Evolutionary conservation across 2,329 filamentous ascomycete genomes (phyloP).

Genomic region (Claviceps maximensis): DNA sequence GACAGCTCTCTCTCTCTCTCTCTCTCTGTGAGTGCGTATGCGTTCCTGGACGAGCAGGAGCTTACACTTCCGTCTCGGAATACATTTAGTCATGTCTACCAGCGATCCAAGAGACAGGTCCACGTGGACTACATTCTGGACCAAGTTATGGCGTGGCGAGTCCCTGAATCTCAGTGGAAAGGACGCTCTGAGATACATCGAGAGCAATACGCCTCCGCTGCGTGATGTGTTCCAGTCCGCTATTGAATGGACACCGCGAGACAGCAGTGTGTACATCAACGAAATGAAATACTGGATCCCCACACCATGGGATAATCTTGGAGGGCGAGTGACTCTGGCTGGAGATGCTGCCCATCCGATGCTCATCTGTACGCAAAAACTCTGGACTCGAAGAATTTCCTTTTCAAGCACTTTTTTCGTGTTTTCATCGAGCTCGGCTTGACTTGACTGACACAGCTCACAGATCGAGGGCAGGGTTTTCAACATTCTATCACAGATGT

Average conservation of each 20-base stretch:
- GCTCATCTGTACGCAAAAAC: slow-evolving; percentile 21
- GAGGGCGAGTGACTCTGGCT: slow-evolving; percentile 22
- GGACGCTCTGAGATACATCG: slow-evolving; percentile 21
- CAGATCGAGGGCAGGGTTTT: slow-evolving; percentile 30
- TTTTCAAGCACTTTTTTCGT: neutral
- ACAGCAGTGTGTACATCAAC: slow-evolving; percentile 17
- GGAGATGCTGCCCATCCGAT: slow-evolving; percentile 32
- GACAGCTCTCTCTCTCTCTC: neutral
- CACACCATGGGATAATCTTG: slow-evolving; percentile 17
- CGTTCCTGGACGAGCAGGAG: neutral
- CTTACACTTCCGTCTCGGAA: neutral
- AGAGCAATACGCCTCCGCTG: slow-evolving; percentile 13
- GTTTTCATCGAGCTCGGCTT: neutral
- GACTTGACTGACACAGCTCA: neutral
- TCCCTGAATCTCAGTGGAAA: slow-evolving; percentile 17
- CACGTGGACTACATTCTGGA: slow-evolving; percentile 22
- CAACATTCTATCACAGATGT: slow-evolving; percentile 30
- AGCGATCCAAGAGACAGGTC: slow-evolving; percentile 12
- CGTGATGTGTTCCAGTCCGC: slow-evolving; percentile 19
- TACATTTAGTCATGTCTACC: slow-evolving; percentile 9
- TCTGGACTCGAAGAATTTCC: neutral
- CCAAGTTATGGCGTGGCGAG: slow-evolving; percentile 21
- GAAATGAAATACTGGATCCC: slow-evolving; percentile 26
- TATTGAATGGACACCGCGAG: slow-evolving; percentile 22
- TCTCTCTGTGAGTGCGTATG: too few species aligned